Percentiles rank a stretch among this genome's conserved stretches.
phyloP scores from a whole-genome alignment of 2,329 filamentous ascomycete species.

The Bipolaris bicolor region DNA sequence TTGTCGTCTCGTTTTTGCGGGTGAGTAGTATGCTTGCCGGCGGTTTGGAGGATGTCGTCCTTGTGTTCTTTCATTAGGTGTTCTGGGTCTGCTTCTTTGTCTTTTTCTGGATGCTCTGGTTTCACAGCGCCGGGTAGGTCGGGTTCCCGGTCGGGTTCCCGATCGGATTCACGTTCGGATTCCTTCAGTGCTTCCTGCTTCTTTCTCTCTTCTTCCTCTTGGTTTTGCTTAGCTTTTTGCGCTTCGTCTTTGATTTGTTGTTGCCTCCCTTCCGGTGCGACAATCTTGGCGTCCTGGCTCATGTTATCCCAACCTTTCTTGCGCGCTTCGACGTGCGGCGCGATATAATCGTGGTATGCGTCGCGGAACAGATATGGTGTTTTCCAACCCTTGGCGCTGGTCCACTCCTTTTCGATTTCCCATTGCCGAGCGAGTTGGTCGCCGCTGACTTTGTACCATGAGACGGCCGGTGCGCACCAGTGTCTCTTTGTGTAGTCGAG shows the following conservation, averaged over 20 bases:
- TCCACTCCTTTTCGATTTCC: slow-evolving; percentile 45
- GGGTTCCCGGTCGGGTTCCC: too few species aligned
- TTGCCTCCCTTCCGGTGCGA: slow-evolving; percentile 23
- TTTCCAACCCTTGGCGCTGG: slow-evolving; percentile 37
- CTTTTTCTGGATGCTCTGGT: background rate
- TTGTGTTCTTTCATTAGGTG: slow-evolving; percentile 1
- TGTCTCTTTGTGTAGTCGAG: slow-evolving; percentile 49
- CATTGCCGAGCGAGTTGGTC: slow-evolving; percentile 38
- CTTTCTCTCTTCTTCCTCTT: background rate
- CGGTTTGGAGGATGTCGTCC: slow-evolving; percentile 2
- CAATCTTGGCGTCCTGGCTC: slow-evolving; percentile 25
- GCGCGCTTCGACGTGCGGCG: slow-evolving; percentile 35
- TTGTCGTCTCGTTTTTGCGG: slow-evolving; percentile 4
- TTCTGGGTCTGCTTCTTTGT: background rate
- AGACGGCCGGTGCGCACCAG: slow-evolving; percentile 53
- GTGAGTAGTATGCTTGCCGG: background rate
- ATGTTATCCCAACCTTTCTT: slow-evolving; percentile 47
- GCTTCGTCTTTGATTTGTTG: slow-evolving; percentile 24
- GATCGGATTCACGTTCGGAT: background rate
- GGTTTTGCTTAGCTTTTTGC: background rate
- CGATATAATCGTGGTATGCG: slow-evolving; percentile 41
- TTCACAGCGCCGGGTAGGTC: too few species aligned
- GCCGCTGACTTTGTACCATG: slow-evolving; percentile 43
- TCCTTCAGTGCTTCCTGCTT: background rate
- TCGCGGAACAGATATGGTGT: slow-evolving; percentile 43